Percentiles rank a stretch among this genome's conserved stretches.
phyloP scores from a whole-genome alignment of 192 early-diverging fungal genomes.

The Phlyctochytrium planicorne region DNA sequence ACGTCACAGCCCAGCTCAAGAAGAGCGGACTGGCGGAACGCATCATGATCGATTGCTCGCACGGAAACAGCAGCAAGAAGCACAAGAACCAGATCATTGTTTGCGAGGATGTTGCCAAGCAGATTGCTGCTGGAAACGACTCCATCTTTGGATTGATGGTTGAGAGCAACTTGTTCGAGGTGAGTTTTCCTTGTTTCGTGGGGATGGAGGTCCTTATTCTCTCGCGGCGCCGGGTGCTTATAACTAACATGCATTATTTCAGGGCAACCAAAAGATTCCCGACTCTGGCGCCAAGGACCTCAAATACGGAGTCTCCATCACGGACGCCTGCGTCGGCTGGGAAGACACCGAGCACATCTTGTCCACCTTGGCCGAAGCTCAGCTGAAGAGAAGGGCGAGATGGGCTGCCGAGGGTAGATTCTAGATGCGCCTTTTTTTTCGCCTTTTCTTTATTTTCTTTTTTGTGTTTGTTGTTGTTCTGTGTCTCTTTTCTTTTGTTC shows the following conservation, averaged over 20 bases:
- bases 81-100: constrained; percentile 83
- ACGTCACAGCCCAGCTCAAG: constrained; percentile 53
- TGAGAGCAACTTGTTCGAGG: constrained; percentile 64
- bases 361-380: constrained; percentile 34
- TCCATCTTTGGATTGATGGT: constrained; percentile 93
- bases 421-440: no score
- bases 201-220: no score
- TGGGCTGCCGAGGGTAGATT: no score
- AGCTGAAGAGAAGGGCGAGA: background rate
- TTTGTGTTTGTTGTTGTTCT: no score
- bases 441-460: no score
- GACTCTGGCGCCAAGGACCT: constrained; percentile 69
- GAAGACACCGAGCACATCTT: constrained; percentile 80
- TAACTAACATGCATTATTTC: constrained; percentile 28
- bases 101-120: constrained; percentile 64
- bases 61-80: constrained; percentile 91
- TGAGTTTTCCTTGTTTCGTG: background rate
- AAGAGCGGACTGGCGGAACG: constrained; percentile 57
- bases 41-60: constrained; percentile 95
- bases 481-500: background rate
- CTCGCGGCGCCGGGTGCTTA: background rate
- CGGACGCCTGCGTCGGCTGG: constrained; percentile 93
- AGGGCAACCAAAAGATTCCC: constrained; percentile 71
- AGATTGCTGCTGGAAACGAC: constrained; percentile 62
- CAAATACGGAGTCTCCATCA: constrained; percentile 84